Conservation (phyloP, 176 grass and related monocot species). For the Elymus sibiricus region DNA sequence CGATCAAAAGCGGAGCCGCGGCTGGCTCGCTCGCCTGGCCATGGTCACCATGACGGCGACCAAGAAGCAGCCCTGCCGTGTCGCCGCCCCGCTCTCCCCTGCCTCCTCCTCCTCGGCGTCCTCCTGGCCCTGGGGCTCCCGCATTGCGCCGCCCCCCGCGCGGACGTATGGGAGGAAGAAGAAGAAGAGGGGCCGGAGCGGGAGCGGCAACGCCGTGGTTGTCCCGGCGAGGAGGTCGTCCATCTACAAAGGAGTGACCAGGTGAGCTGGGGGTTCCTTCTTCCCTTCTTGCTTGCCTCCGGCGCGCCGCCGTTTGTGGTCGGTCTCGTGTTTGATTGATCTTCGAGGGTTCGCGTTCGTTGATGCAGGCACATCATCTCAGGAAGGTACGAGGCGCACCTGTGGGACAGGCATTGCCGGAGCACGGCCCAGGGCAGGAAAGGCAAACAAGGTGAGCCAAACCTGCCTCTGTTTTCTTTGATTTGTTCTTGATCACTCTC, state of each 20-base stretch:
- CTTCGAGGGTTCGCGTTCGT: neutral
- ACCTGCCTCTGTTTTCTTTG: neutral
- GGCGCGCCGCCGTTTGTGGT: no score
- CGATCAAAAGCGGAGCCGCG: neutral
- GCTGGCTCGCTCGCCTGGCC: neutral
- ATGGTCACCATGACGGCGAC: slow-evolving; percentile 22
- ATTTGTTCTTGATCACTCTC: neutral
- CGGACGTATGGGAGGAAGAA: slow-evolving; percentile 1
- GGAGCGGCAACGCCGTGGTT: neutral
- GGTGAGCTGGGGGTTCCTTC: slow-evolving; percentile 30
- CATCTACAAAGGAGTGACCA: slow-evolving; percentile 68
- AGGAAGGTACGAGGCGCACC: slow-evolving; percentile 73
- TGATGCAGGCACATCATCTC: slow-evolving; percentile 49
- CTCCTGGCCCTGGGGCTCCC: slow-evolving; percentile 15
- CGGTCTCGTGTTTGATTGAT: neutral
- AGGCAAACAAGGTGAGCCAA: slow-evolving; percentile 61
- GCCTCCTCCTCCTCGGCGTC: slow-evolving; percentile 4
- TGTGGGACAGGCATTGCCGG: slow-evolving; percentile 65
- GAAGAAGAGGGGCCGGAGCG: slow-evolving; percentile 13
- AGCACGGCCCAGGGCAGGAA: slow-evolving; percentile 47
- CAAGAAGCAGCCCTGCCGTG: neutral
- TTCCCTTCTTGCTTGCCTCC: neutral
- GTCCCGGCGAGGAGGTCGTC: slow-evolving; percentile 45
- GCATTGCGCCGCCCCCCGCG: slow-evolving; percentile 25
- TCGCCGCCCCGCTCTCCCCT: slow-evolving; percentile 16